Base-by-base conservation (phyloP, 1,284 basidiomycete genomes). In the Austroboletus rostrupii region DNA sequence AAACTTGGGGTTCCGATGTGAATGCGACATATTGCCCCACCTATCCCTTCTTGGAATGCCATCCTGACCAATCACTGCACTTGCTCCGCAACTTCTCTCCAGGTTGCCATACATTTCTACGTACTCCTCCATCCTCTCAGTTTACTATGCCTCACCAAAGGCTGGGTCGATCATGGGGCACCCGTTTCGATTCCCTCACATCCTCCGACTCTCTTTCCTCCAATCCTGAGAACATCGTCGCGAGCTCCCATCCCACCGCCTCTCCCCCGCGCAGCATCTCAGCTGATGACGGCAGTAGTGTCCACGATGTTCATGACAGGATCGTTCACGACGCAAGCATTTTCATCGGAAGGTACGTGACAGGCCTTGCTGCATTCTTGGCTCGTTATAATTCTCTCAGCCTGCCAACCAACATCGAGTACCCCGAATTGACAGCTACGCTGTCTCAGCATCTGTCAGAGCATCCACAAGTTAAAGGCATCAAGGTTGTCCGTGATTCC, bases 401-500 rank as follows among this genome's bases (percentile, higher is more conserved):
- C 63, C 75, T 90, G 53, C 87, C 88, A 10, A 72, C 79, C 43
- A 77, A 81, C 57, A 72, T 87, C 33, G 83, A 87, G 46, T 78
- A 81, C 46, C 61, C 65, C 40, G 83, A 88, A 60, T 71, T 90
- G 43, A 70, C 74, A 26, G 70, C 70, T 47, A 70, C 80, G 58
- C 75, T 90, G 46, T 71, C 75, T 33, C 75, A 81, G 39, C 84
- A 87, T 65, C 73, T 90, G 44, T 78, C 80, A 11, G 75, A 75
- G 43, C 75, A 85, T 61, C 71, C 77, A 0, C 77, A 81, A 52
- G 71, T 87, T 59, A 82, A 80, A 62, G 77, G 74, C 47, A 76
- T 90, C 64, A 90, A 90, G 64, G 81, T 89, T 43, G 77, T 89
- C 45, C 82, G 82, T 50, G 87, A 90, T 63, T 77, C 75, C 50